Base-by-base conservation (phyloP, 306 rosid genomes). In the Vicia villosa region DNA sequence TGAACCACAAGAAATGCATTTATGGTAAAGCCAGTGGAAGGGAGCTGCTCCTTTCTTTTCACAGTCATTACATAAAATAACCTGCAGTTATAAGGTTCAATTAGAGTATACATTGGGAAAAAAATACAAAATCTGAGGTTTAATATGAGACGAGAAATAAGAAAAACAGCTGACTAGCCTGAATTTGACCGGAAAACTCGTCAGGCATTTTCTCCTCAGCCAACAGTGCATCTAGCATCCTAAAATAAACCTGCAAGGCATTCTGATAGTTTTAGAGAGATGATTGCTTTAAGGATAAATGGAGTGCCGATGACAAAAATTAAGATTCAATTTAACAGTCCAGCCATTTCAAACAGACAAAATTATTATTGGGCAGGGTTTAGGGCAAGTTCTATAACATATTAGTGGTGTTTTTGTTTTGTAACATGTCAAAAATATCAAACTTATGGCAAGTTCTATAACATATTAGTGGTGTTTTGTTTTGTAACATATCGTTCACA, bases 1-100 rank as follows among this genome's bases (percentile, higher is more conserved):
- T 43, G 99, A 94, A 64, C 91, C 92, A 60, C 99, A 94, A 22
- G 3, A 68, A 11, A 88, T 19, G 77, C 99, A 94, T 84, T 91
- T 91, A 79, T 84, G 97, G 86, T 89, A 80, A 74, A 77, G 88
- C 96, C 95, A 91, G 63, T 94, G 99, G 74, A 87, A 94, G 55
- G 89, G 82, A 15, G 91, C 80, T 0, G 46, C 74, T 83, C 97
- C 99, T 84, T 81, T 87, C 89, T 91, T 91, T 93, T 80, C 96
- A 74, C 99, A 94, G 73, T 87, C 99, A 72, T 88, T 84, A 66
- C 99, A 94, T 46, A 94, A 69, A 80, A 94, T 84, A 52, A 40
- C 92, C 98, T 94, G 92, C 87, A 84, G 68, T 38, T 77, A 36
- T 54, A 56, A 56, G 60, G 63, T 76, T 77, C 75, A 37, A 68